A percentile compares a stretch with the other conserved stretches of the same genome.
Conservation (phyloP, 23 red algal genomes). For the Gracilaria caudata region DNA sequence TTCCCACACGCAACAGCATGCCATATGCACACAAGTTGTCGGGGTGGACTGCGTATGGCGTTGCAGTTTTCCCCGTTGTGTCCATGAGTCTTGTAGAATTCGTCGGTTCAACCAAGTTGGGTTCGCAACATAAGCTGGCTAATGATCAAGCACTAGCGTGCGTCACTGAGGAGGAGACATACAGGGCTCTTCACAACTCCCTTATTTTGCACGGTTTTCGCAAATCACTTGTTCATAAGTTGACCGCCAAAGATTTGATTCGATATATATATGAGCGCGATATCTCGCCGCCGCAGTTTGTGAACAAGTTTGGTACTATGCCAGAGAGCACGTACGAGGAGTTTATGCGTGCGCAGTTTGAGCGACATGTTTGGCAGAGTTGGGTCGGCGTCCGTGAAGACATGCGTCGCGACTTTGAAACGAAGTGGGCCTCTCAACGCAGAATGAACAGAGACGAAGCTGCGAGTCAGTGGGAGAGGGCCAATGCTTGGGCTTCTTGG, state of each 20-base stretch:
- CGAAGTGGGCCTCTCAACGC: conserved; percentile 39
- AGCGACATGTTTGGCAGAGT: conserved; percentile 58
- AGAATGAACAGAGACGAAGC: conserved; percentile 24
- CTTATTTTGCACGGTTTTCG: conserved; percentile 42
- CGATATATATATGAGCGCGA: background rate
- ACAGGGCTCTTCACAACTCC: conserved; percentile 12
- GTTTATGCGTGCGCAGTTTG: conserved; percentile 29
- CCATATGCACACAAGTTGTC: conserved; percentile 68
- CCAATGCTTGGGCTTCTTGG: conserved; percentile 76
- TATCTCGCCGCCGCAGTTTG: background rate
- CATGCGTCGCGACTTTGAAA: conserved; percentile 74
- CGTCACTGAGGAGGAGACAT: conserved; percentile 28
- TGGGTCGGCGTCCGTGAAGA: conserved; percentile 65
- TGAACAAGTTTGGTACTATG: background rate
- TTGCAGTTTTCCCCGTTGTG: conserved; percentile 62
- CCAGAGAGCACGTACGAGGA: conserved; percentile 26
- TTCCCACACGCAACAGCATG: conserved; percentile 27
- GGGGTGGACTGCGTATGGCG: conserved; percentile 82
- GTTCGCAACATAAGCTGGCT: conserved; percentile 10
- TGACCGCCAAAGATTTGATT: conserved; percentile 20
- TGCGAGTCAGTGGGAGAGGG: conserved; percentile 44
- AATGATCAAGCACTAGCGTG: conserved; percentile 52
- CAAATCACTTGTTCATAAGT: conserved; percentile 21
- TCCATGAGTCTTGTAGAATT: conserved; percentile 36
- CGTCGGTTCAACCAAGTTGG: conserved; percentile 22